Evolutionary conservation across 1,139 yeast species (phyloP).

Genomic region (Pichia sp.): DNA sequence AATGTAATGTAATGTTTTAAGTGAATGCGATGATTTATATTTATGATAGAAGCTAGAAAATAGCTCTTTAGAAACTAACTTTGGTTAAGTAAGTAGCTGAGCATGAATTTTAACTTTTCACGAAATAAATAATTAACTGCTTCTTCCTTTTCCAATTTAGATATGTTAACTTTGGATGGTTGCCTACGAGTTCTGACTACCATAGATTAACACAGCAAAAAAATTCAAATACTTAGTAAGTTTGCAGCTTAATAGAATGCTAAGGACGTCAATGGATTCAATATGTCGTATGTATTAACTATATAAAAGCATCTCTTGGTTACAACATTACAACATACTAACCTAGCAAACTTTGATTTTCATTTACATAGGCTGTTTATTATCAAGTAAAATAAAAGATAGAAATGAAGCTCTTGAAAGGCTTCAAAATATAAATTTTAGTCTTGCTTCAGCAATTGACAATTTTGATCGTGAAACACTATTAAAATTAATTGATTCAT

Average conservation of each 20-base stretch:
- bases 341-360: background rate
- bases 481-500: constrained; percentile 30
- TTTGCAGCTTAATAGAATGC: background rate
- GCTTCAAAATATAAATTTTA: constrained; percentile 32
- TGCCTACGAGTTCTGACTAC: too few species aligned
- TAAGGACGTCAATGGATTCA: constrained; percentile 5
- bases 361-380: constrained; percentile 25
- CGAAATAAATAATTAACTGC: too few species aligned
- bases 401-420: constrained; percentile 44
- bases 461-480: constrained; percentile 21
- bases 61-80: too few species aligned
- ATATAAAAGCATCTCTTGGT: too few species aligned
- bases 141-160: too few species aligned
- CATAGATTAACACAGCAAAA: too few species aligned
- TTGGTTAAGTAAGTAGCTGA: too few species aligned
- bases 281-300: constrained; percentile 10
- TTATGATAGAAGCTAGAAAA: too few species aligned
- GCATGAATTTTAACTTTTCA: too few species aligned
- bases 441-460: constrained; percentile 18
- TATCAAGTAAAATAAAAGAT: constrained; percentile 47
- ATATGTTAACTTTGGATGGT: too few species aligned
- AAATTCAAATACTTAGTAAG: background rate
- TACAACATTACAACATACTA: background rate
- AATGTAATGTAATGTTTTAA: too few species aligned
- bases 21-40: too few species aligned